These are phyloP conservation scores for Parmelia sp. DNA, from an alignment of 495 filamentous ascomycete species.

Conservation along the genomic window DNA sequence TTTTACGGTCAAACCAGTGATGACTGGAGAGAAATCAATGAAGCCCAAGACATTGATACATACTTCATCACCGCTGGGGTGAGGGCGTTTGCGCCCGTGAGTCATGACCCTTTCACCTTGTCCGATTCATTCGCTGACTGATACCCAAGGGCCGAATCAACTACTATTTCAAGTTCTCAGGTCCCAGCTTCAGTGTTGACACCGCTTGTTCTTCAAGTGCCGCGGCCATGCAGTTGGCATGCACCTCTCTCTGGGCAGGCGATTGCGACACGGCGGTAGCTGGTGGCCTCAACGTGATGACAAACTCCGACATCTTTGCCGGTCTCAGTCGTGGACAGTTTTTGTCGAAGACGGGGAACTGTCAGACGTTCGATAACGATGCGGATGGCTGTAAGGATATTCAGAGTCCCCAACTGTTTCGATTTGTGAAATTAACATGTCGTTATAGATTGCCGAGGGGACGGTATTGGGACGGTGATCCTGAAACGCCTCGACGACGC, in stretches of 20 bases:
- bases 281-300: conserved; percentile 75
- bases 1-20: conserved; percentile 93
- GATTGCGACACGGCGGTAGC: conserved; percentile 82
- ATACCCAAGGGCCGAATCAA: conserved; percentile 63
- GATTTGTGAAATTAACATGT: neutral
- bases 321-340: conserved; percentile 81
- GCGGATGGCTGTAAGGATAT: conserved; percentile 55
- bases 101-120: neutral
- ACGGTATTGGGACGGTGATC: conserved; percentile 66
- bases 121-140: neutral
- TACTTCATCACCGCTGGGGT: conserved; percentile 91
- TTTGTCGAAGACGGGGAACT: conserved; percentile 65
- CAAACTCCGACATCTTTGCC: conserved; percentile 78
- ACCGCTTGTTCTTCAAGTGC: conserved; percentile 86
- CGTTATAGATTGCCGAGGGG: conserved; percentile 56
- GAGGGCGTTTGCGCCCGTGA: conserved; percentile 67
- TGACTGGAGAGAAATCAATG: conserved; percentile 88
- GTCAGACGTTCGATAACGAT: conserved; percentile 73
- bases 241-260: conserved; percentile 70
- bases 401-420: neutral
- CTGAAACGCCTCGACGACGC: conserved; percentile 78
- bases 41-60: conserved; percentile 82
- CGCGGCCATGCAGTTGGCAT: conserved; percentile 77
- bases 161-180: conserved; percentile 81
- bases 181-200: conserved; percentile 79